phyloP scores from a whole-genome alignment of 2,329 filamentous ascomycete species.

The Hypoxylon sp. region DNA sequence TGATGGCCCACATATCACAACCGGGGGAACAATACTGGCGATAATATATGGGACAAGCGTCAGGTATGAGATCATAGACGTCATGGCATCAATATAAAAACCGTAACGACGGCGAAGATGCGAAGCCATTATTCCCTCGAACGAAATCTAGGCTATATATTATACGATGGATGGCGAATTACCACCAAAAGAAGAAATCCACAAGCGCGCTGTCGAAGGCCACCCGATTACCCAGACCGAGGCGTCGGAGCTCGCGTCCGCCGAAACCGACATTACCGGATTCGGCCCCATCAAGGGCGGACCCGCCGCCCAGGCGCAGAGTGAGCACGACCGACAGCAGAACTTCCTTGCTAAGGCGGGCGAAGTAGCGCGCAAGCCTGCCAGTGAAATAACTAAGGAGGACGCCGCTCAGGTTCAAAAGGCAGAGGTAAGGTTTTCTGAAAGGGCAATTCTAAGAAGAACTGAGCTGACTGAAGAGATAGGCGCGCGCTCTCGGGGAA shows the following conservation, averaged over 20 bases:
- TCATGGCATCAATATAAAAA: constrained; percentile 3
- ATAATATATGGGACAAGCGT: background rate
- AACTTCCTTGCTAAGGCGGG: constrained; percentile 54
- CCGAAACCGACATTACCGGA: constrained; percentile 53
- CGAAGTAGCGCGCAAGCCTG: constrained; percentile 52
- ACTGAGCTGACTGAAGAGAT: constrained; percentile 28
- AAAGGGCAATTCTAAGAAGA: background rate
- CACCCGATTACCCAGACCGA: constrained; percentile 51
- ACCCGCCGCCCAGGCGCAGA: constrained; percentile 54
- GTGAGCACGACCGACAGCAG: constrained; percentile 55
- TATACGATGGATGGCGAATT: constrained; percentile 33
- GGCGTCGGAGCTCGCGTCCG: constrained; percentile 47
- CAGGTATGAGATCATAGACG: constrained; percentile 24
- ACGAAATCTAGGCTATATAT: background rate
- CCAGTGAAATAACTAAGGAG: constrained; percentile 52
- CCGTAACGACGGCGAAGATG: background rate
- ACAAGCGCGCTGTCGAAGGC: constrained; percentile 45
- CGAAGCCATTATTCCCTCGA: background rate
- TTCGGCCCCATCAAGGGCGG: constrained; percentile 55
- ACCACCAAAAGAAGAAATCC: constrained; percentile 43
- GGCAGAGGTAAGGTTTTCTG: constrained; percentile 48
- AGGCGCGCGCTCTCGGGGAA: constrained; percentile 43
- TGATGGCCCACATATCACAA: constrained; percentile 6
- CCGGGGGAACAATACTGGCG: background rate
- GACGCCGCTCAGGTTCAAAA: constrained; percentile 53